Percentiles rank a stretch among this genome's conserved stretches.
phyloP scores from a whole-genome alignment of 345 rosid species.

The Euphorbia pulcherrima region DNA sequence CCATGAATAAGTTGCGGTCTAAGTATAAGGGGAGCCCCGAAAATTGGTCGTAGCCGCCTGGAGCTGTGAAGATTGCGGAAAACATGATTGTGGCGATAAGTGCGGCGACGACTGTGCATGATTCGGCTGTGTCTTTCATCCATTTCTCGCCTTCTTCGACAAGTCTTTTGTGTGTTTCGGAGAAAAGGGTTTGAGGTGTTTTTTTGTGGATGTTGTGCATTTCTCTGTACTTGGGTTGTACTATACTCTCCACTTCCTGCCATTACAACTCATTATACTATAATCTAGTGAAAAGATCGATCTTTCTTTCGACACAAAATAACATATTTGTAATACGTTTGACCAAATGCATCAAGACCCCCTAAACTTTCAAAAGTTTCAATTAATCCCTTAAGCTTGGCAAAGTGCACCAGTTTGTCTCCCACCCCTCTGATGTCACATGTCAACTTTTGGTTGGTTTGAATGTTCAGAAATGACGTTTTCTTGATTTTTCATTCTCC shows the following conservation, averaged over 20 bases:
- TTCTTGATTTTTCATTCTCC: too few relatives aligned
- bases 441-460: too few relatives aligned
- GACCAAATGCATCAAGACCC: too few relatives aligned
- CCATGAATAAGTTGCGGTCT: conserved; percentile 15
- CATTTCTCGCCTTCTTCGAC: conserved; percentile 31
- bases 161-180: conserved; percentile 42
- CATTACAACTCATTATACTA: background rate
- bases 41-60: conserved; percentile 25
- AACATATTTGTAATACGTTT: too few relatives aligned
- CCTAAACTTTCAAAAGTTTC: too few relatives aligned
- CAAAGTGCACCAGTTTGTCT: too few relatives aligned
- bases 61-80: conserved; percentile 27
- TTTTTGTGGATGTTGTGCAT: conserved; percentile 40
- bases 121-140: conserved; percentile 29
- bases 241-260: conserved; percentile 69
- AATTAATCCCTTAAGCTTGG: too few relatives aligned
- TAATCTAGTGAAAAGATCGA: too few relatives aligned
- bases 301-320: too few relatives aligned
- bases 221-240: conserved; percentile 56
- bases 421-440: too few relatives aligned
- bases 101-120: conserved; percentile 33
- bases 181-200: conserved; percentile 52
- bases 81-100: conserved; percentile 32
- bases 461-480: too few relatives aligned
- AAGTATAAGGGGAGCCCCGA: conserved; percentile 17